These are phyloP conservation scores for Paspalum vaginatum DNA, from an alignment of 176 grass and related monocot species.

Conservation along the genomic window DNA sequence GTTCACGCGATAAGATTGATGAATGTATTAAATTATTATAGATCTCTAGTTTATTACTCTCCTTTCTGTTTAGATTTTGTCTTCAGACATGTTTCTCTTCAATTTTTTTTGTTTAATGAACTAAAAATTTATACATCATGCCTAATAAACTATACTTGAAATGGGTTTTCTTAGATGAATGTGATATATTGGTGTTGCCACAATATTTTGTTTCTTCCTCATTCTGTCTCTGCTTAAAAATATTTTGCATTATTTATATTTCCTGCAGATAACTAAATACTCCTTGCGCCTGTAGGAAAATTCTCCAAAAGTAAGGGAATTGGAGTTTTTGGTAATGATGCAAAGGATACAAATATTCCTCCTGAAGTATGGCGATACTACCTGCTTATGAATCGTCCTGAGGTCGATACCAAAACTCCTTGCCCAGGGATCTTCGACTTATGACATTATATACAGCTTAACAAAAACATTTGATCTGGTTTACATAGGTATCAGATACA, in stretches of 20 bases:
- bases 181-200: background rate
- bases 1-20: background rate
- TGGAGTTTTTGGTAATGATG: conserved; percentile 97
- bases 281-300: conserved; percentile 62
- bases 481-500: conserved; percentile 82
- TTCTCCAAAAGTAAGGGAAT: conserved; percentile 97
- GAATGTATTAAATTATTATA: conserved; percentile 15
- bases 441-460: background rate
- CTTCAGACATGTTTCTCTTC: background rate
- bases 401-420: conserved; percentile 59
- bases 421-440: conserved; percentile 34
- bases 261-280: conserved; percentile 28
- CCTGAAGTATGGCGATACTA: conserved; percentile 99
- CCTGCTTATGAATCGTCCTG: conserved; percentile 89
- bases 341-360: conserved; percentile 89
- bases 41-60: background rate
- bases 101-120: background rate
- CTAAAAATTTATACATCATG: conserved; percentile 1
- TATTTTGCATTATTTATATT: conserved; percentile 4
- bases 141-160: background rate
- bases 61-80: background rate
- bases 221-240: conserved; percentile 11
- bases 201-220: background rate
- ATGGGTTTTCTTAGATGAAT: conserved; percentile 1
- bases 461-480: conserved; percentile 34